These are phyloP conservation scores for Nakaseomyces sp. DNA, from an alignment of 1,139 yeast genomes.

Conservation along the genomic window DNA sequence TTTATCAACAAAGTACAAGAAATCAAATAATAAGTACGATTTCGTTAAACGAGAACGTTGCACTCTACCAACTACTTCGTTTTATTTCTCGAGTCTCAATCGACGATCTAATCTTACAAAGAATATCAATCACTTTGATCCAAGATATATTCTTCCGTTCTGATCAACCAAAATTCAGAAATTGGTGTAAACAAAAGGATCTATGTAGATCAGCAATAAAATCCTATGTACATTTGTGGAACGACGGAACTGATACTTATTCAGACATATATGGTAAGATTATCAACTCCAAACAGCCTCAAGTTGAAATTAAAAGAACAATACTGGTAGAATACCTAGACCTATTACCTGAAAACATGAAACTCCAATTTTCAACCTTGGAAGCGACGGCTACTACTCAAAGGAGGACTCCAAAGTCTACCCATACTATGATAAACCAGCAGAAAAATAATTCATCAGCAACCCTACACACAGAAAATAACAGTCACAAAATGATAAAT, in stretches of 20 bases:
- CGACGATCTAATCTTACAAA: conserved; percentile 29
- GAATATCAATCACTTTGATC: conserved; percentile 28
- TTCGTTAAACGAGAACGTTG: conserved; percentile 33
- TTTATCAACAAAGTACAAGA: neutral
- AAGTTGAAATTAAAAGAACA: conserved; percentile 9
- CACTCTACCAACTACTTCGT: conserved; percentile 33
- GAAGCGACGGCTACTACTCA: neutral
- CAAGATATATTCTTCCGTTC: conserved; percentile 31
- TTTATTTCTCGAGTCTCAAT: conserved; percentile 28
- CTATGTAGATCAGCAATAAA: conserved; percentile 24
- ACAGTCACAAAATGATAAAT: neutral
- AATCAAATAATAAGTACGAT: neutral
- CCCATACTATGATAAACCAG: neutral
- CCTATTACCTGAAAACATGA: conserved; percentile 10
- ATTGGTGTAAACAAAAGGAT: conserved; percentile 22
- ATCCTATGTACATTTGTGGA: conserved; percentile 29
- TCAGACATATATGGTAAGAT: conserved; percentile 16
- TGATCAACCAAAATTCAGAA: conserved; percentile 7
- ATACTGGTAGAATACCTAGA: conserved; percentile 12
- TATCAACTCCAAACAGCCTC: conserved; percentile 17
- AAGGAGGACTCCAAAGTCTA: neutral
- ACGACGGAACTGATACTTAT: conserved; percentile 28
- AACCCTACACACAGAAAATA: neutral
- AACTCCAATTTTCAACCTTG: neutral
- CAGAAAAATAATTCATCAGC: neutral